Percentiles rank a stretch among this genome's conserved stretches.
These are phyloP conservation scores for Cymbidium sinense DNA, from an alignment of 106 monocot species.

Conservation along the genomic window DNA sequence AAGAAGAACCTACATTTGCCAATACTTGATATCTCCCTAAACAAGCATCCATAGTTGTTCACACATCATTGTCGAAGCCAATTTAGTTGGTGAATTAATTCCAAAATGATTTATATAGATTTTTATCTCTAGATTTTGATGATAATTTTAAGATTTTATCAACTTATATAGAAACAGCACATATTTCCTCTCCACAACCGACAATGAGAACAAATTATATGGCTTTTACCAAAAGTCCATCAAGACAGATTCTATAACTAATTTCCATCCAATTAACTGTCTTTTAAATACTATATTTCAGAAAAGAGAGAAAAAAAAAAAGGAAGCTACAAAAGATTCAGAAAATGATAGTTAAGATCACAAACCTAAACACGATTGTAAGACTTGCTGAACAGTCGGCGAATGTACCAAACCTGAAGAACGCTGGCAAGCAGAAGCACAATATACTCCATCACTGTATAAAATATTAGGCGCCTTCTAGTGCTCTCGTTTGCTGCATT, in stretches of 20 bases:
- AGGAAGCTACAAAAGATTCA: neutral
- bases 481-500: constrained; percentile 84
- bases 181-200: too few relatives aligned
- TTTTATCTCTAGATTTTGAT: too few relatives aligned
- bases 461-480: constrained; percentile 59
- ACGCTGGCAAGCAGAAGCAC: constrained; percentile 36
- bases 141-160: too few relatives aligned
- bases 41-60: too few relatives aligned
- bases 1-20: too few relatives aligned
- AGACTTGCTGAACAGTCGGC: constrained; percentile 60
- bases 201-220: too few relatives aligned
- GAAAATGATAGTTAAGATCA: neutral
- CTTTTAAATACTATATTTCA: neutral
- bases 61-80: too few relatives aligned
- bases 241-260: neutral
- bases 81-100: too few relatives aligned
- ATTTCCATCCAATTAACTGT: neutral
- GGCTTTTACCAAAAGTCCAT: too few relatives aligned
- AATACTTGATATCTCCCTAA: too few relatives aligned
- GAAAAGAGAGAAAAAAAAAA: neutral
- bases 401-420: constrained; percentile 60
- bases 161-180: too few relatives aligned
- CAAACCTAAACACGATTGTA: constrained; percentile 58
- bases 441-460: constrained; percentile 51
- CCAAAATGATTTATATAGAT: too few relatives aligned